Conservation (phyloP, 192 early-diverging fungal species). For the Entomortierella parvispora region DNA sequence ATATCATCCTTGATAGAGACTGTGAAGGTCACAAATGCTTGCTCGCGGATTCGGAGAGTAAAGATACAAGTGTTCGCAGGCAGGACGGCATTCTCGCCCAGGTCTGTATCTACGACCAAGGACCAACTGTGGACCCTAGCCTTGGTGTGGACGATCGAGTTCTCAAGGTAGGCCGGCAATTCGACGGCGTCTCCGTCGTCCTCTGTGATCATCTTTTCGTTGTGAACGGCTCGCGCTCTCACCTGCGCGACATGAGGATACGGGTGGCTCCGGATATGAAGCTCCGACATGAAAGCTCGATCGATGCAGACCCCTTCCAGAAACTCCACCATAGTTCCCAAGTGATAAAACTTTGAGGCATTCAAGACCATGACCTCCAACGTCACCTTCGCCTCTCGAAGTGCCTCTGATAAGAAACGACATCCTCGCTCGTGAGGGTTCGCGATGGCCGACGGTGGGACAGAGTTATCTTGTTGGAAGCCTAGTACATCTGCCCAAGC, state of each 20-base stretch:
- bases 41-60: conserved; percentile 22
- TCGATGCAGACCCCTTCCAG: conserved; percentile 27
- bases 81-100: conserved; percentile 5
- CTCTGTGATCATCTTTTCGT: too few relatives aligned
- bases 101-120: conserved; percentile 26
- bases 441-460: not conserved
- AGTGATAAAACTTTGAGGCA: conserved; percentile 54
- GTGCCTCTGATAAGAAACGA: conserved; percentile 4
- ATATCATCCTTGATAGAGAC: conserved; percentile 53
- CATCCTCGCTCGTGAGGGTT: conserved; percentile 15
- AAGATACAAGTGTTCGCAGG: conserved; percentile 51
- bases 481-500: conserved; percentile 56
- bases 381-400: conserved; percentile 9
- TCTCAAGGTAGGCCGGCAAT: conserved; percentile 16
- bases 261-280: conserved; percentile 17
- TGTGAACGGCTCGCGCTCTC: too few relatives aligned
- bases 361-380: conserved; percentile 54
- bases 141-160: not conserved
- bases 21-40: conserved; percentile 52
- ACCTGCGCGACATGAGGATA: conserved; percentile 8
- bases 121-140: conserved; percentile 13
- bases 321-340: conserved; percentile 56
- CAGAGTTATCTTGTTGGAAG: conserved; percentile 5
- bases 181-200: not conserved
- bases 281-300: conserved; percentile 28